phyloP scores from a whole-genome alignment of 2,329 filamentous ascomycete species.

The Didymella pinodella region DNA sequence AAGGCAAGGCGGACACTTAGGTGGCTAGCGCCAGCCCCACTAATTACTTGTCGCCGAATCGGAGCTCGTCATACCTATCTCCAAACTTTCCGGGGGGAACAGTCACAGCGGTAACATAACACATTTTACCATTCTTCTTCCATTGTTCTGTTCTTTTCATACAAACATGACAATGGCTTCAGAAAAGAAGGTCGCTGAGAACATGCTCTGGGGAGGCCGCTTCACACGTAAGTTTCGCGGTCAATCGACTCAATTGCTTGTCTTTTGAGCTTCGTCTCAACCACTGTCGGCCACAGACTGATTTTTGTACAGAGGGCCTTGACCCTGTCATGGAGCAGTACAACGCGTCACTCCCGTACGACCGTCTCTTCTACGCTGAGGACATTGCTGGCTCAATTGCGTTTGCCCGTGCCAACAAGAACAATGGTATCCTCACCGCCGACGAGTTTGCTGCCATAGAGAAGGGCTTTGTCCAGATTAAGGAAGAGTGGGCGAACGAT shows the following conservation, averaged over 20 bases:
- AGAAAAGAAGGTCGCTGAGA: slow-evolving; percentile 49
- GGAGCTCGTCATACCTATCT: slow-evolving; percentile 18
- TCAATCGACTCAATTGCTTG: background rate
- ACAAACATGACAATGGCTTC: slow-evolving; percentile 41
- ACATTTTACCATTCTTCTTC: slow-evolving; percentile 4
- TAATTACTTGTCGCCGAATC: slow-evolving; percentile 14
- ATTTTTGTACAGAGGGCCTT: slow-evolving; percentile 68
- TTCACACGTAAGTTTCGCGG: slow-evolving; percentile 40
- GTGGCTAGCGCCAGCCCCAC: slow-evolving; percentile 9
- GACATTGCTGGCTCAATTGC: slow-evolving; percentile 83
- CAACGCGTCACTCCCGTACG: slow-evolving; percentile 82
- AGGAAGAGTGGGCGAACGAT: slow-evolving; percentile 58
- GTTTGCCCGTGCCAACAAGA: slow-evolving; percentile 80
- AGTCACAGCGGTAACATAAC: slow-evolving; percentile 21
- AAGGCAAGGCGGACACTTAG: slow-evolving; percentile 11
- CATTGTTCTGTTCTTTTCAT: background rate
- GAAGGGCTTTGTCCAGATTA: slow-evolving; percentile 69
- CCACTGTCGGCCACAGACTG: slow-evolving; percentile 17
- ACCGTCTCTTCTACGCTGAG: slow-evolving; percentile 78
- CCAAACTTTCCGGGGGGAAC: slow-evolving; percentile 21
- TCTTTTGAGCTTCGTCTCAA: slow-evolving; percentile 1
- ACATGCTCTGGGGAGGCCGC: slow-evolving; percentile 52
- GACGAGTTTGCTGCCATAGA: slow-evolving; percentile 79
- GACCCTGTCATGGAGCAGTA: slow-evolving; percentile 88
- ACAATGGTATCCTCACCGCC: slow-evolving; percentile 74